Evolutionary conservation across 1,139 yeast species (phyloP).

Genomic region (Saccharomyces uvarum): DNA sequence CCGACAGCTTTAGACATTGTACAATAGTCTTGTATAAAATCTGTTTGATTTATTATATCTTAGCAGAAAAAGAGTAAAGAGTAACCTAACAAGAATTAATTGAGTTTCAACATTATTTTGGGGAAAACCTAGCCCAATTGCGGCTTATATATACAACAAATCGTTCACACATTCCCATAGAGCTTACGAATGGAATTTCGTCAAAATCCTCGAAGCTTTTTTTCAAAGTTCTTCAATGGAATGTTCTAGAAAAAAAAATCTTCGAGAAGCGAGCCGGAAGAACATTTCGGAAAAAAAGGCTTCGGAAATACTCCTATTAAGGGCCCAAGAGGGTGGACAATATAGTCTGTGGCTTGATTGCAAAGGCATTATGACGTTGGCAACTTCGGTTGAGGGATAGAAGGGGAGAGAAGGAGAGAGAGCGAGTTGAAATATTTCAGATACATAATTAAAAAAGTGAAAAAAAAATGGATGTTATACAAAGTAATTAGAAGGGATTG

Average conservation of each 20-base stretch:
- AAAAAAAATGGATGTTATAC: neutral
- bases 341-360: neutral
- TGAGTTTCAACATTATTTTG: neutral
- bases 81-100: neutral
- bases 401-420: neutral
- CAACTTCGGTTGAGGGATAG: neutral
- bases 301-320: neutral
- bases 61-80: neutral
- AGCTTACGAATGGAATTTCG: neutral
- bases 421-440: neutral
- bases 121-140: neutral
- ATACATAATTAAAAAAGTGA: neutral
- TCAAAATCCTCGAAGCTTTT: neutral
- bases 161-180: neutral
- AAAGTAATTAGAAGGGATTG: neutral
- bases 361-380: neutral
- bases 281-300: neutral
- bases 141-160: neutral
- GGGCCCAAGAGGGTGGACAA: neutral
- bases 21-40: neutral
- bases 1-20: conserved; percentile 33
- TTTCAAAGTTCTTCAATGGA: neutral
- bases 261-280: neutral
- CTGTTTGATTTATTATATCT: neutral
- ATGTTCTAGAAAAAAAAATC: neutral